Percentiles rank a stretch among this genome's conserved stretches.
phyloP scores from a whole-genome alignment of 176 grass and related monocot genomes.

The Juncus inflexus region DNA sequence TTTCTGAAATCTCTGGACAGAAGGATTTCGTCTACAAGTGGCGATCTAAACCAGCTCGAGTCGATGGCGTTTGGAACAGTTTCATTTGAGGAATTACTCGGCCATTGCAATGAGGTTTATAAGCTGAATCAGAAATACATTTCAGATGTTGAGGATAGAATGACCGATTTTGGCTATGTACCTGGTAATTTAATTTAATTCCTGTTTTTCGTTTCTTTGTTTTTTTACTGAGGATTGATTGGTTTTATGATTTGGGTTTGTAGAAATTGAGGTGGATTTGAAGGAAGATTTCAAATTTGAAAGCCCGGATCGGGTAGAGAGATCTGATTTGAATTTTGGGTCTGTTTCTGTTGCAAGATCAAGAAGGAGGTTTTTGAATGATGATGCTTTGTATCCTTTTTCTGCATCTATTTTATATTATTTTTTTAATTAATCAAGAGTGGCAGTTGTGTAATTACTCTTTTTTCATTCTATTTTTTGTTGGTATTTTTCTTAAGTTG shows the following conservation, averaged over 20 bases:
- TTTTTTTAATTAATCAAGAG: not conserved
- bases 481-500: conserved; percentile 1
- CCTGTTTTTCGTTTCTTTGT: not conserved
- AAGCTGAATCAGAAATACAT: conserved; percentile 51
- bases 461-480: not conserved
- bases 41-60: conserved; percentile 61
- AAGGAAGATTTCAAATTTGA: conserved; percentile 29
- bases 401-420: not conserved
- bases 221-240: not conserved
- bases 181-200: conserved; percentile 29
- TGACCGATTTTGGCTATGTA: conserved; percentile 55
- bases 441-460: not conserved
- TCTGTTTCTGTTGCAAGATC: conserved; percentile 41
- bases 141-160: conserved; percentile 39
- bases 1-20: conserved; percentile 60
- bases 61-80: conserved; percentile 67
- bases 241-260: not conserved
- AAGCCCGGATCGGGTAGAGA: conserved; percentile 2
- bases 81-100: conserved; percentile 88
- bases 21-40: conserved; percentile 34
- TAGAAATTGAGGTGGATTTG: conserved; percentile 38
- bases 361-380: conserved; percentile 21
- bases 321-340: conserved; percentile 11
- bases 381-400: conserved; percentile 74
- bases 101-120: conserved; percentile 64